These are phyloP conservation scores for Melaleuca quinquenervia DNA, from an alignment of 345 rosid genomes.

Conservation along the genomic window DNA sequence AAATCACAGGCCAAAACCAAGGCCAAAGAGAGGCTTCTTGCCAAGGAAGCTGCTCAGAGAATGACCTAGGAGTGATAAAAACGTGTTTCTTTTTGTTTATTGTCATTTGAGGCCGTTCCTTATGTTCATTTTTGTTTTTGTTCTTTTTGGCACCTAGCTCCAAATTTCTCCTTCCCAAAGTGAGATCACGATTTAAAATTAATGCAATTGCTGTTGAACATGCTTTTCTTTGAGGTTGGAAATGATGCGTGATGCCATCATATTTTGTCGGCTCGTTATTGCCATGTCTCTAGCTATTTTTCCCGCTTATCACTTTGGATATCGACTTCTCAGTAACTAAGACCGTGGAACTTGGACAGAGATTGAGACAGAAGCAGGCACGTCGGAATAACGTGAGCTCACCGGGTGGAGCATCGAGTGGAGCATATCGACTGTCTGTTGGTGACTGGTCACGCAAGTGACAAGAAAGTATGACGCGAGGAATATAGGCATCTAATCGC, in stretches of 20 bases:
- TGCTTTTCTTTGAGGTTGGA: not conserved
- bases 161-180: not conserved
- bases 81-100: not conserved
- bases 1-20: constrained; percentile 74
- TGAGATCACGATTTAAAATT: not conserved
- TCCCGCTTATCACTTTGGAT: not conserved
- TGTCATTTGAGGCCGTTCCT: not conserved
- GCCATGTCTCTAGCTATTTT: not conserved
- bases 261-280: not conserved
- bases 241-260: not conserved
- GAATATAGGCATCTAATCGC: not conserved
- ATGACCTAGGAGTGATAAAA: constrained; percentile 19
- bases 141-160: not conserved
- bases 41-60: constrained; percentile 76
- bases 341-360: not conserved
- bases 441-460: too few species aligned
- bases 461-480: too few species aligned
- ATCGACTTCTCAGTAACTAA: not conserved
- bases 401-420: not conserved
- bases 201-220: not conserved
- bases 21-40: constrained; percentile 56
- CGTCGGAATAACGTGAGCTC: not conserved
- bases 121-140: not conserved
- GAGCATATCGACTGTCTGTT: too few species aligned
- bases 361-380: not conserved